These are phyloP conservation scores for Furcasterigmium sp. DNA, from an alignment of 2,329 filamentous ascomycete species.

Conservation along the genomic window DNA sequence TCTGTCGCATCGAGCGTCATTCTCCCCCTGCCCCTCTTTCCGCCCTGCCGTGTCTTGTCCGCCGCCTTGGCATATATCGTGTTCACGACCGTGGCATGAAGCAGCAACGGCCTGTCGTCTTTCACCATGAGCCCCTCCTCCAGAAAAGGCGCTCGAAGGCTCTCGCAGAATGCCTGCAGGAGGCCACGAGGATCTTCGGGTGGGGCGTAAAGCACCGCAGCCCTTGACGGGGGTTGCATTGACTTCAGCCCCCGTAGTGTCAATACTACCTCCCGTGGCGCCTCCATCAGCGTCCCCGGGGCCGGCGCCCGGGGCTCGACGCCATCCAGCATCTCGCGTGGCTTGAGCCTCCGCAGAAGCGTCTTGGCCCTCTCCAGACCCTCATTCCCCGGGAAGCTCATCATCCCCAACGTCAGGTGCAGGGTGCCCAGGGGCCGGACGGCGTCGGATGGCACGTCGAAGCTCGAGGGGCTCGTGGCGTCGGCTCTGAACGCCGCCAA, in stretches of 20 bases:
- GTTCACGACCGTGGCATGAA: slow-evolving; percentile 85
- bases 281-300: background rate
- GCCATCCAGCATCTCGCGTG: slow-evolving; percentile 31
- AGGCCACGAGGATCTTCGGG: slow-evolving; percentile 48
- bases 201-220: slow-evolving; percentile 61
- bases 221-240: slow-evolving; percentile 53
- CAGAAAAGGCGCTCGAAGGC: slow-evolving; percentile 48
- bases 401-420: slow-evolving; percentile 81
- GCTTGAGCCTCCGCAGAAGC: slow-evolving; percentile 30
- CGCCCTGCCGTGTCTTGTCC: slow-evolving; percentile 15
- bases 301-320: slow-evolving; percentile 10
- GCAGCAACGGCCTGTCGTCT: slow-evolving; percentile 58
- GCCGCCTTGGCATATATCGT: slow-evolving; percentile 65
- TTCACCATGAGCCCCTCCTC: slow-evolving; percentile 49
- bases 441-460: slow-evolving; percentile 55
- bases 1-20: slow-evolving; percentile 49
- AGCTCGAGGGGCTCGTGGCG: slow-evolving; percentile 38
- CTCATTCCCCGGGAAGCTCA: slow-evolving; percentile 59
- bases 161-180: slow-evolving; percentile 52
- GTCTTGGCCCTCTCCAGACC: slow-evolving; percentile 34
- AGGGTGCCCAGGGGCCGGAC: slow-evolving; percentile 74
- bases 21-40: slow-evolving; percentile 23
- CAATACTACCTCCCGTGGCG: slow-evolving; percentile 26
- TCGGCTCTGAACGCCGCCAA: slow-evolving; percentile 58
- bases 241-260: slow-evolving; percentile 51